A percentile compares a stretch with the other conserved stretches of the same genome.
Conservation (phyloP, 768 basidiomycete genomes). For the Auricularia sp. region DNA sequence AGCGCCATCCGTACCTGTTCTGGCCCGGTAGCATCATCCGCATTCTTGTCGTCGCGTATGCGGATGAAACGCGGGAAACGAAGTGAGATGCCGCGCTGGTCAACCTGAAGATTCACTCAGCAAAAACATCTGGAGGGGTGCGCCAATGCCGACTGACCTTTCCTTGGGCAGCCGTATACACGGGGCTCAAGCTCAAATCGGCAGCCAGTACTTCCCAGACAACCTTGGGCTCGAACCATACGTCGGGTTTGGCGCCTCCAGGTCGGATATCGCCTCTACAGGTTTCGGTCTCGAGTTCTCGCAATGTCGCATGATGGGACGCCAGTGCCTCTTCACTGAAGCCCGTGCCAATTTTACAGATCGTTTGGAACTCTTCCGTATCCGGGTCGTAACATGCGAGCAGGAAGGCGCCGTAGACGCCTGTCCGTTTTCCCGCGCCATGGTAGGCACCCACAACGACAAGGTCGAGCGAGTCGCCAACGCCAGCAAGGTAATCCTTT, state of each 20-base stretch:
- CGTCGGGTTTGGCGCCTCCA: slow-evolving; percentile 90
- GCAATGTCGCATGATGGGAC: slow-evolving; percentile 68
- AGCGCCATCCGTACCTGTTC: slow-evolving; percentile 59
- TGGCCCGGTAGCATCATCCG: slow-evolving; percentile 85
- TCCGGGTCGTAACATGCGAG: slow-evolving; percentile 95
- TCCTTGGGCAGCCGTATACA: slow-evolving; percentile 92
- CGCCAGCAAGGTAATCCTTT: slow-evolving; percentile 93
- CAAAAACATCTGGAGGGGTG: slow-evolving; percentile 2
- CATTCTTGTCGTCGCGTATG: slow-evolving; percentile 84
- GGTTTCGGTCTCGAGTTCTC: slow-evolving; percentile 61
- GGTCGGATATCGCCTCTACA: slow-evolving; percentile 75
- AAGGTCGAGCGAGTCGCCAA: slow-evolving; percentile 94
- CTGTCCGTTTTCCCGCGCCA: slow-evolving; percentile 95
- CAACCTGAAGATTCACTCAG: slow-evolving; percentile 39
- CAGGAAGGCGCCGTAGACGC: slow-evolving; percentile 95
- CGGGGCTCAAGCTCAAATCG: slow-evolving; percentile 90
- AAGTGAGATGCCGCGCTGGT: slow-evolving; percentile 86
- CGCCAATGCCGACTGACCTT: slow-evolving; percentile 39
- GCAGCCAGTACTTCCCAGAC: slow-evolving; percentile 99
- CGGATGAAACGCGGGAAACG: slow-evolving; percentile 94
- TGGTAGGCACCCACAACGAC: slow-evolving; percentile 97
- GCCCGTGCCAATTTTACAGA: slow-evolving; percentile 98
- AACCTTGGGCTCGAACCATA: slow-evolving; percentile 95
- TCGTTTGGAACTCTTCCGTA: slow-evolving; percentile 88
- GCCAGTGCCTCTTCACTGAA: slow-evolving; percentile 89